Percentiles rank a stretch among this genome's conserved stretches.
Evolutionary conservation across 78 protist genomes (phyloP).

Genomic region (Paulinella micropora): DNA sequence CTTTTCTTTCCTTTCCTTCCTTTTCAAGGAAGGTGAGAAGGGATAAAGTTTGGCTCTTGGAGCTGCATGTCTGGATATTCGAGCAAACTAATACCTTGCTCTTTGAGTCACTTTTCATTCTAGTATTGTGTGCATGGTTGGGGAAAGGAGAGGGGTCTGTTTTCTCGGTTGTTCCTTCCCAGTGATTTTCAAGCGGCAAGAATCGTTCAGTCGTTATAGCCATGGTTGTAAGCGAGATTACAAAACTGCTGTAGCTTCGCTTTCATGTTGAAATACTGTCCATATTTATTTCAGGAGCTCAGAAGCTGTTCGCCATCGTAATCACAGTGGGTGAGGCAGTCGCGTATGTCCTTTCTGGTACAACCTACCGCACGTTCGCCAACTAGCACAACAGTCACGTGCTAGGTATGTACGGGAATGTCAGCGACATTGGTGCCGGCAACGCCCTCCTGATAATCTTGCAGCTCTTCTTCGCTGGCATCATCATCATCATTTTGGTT

Average conservation of each 20-base stretch:
- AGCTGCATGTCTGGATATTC: no score
- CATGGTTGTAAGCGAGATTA: neutral
- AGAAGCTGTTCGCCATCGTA: constrained; percentile 73
- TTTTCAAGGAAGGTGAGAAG: no score
- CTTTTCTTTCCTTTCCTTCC: no score
- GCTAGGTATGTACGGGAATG: constrained; percentile 94
- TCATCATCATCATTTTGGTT: constrained; percentile 75
- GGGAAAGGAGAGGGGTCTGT: neutral
- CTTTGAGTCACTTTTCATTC: neutral
- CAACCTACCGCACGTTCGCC: no score
- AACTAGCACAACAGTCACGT: no score
- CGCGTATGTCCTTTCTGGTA: constrained; percentile 89
- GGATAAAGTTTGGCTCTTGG: no score
- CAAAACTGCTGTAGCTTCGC: neutral
- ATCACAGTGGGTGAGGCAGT: constrained; percentile 87
- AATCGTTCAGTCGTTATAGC: neutral
- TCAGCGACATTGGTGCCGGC: constrained; percentile 70
- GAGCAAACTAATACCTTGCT: no score
- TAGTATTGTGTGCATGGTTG: neutral
- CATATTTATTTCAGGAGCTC: constrained; percentile 8
- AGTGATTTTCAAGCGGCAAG: neutral
- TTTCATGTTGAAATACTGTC: neutral
- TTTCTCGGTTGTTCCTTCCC: neutral
- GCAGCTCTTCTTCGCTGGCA: constrained; percentile 91
- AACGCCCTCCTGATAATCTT: constrained; percentile 76